Conservation (phyloP, 2,329 filamentous ascomycete species). For the Trichoderma aggressivum region DNA sequence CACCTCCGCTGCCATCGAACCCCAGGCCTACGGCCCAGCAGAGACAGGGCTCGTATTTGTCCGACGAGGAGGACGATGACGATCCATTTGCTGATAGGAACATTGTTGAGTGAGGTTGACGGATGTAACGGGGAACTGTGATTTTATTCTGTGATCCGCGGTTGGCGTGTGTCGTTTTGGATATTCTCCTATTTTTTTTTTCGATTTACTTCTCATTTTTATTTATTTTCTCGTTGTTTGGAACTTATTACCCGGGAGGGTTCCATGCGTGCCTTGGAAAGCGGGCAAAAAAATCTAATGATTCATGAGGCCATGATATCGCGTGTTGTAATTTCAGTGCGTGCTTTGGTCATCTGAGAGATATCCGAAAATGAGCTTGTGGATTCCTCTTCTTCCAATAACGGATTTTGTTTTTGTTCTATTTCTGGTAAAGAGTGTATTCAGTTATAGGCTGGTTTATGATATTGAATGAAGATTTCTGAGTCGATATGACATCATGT, state of each 20-base stretch:
- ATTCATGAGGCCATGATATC: constrained; percentile 6
- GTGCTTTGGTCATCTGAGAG: not conserved
- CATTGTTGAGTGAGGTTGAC: constrained; percentile 44
- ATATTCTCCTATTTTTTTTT: not conserved
- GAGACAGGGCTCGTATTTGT: constrained; percentile 25
- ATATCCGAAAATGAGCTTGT: not conserved
- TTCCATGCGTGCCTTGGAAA: not conserved
- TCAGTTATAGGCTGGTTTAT: not conserved
- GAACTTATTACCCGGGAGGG: not conserved
- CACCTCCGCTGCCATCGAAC: constrained; percentile 37
- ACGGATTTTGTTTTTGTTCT: not conserved
- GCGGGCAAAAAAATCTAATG: constrained; percentile 2
- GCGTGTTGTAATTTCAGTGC: not conserved
- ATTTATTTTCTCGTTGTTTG: not conserved
- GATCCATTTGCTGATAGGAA: constrained; percentile 86
- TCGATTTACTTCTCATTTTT: not conserved
- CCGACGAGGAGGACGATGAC: constrained; percentile 62
- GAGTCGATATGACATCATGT: not conserved
- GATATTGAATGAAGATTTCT: not conserved
- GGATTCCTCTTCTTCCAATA: not conserved
- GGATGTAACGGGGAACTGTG: not conserved
- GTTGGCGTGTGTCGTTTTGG: not conserved
- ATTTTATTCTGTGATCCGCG: not conserved
- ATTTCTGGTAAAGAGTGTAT: not conserved
- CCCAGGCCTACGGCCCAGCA: constrained; percentile 31